phyloP scores from a whole-genome alignment of 768 basidiomycete genomes.

The Dentipellis sp. region DNA sequence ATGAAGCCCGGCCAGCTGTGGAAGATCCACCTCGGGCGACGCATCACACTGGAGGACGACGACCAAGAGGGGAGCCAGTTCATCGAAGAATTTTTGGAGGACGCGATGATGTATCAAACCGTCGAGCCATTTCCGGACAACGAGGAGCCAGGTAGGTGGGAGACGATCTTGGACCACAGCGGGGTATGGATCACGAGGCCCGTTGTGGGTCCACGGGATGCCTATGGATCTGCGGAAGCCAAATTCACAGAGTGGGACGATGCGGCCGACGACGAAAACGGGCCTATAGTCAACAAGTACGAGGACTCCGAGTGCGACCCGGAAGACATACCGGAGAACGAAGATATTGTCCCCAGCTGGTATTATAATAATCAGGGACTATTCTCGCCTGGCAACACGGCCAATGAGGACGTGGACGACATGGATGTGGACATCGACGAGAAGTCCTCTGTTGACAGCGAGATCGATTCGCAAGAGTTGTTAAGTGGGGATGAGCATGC shows the following conservation, averaged over 20 bases:
- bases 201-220: neutral
- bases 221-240: neutral
- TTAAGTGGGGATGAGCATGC: neutral
- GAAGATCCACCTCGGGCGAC: conserved; percentile 31
- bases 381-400: no score
- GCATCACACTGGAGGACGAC: conserved; percentile 24
- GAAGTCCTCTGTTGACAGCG: neutral
- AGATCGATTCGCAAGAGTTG: neutral
- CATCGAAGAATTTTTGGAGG: conserved; percentile 12
- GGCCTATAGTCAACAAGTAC: neutral
- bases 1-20: conserved; percentile 27
- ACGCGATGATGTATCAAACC: conserved; percentile 1
- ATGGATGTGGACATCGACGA: neutral
- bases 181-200: neutral
- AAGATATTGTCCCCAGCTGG: neutral
- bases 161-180: neutral
- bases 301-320: neutral
- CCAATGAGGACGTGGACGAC: neutral
- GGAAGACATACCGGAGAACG: neutral
- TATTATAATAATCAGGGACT: no score
- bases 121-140: neutral
- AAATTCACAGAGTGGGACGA: neutral
- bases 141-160: neutral
- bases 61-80: conserved; percentile 28
- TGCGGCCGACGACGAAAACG: neutral